Percentiles rank a stretch among this genome's conserved stretches.
phyloP scores from a whole-genome alignment of 2,329 filamentous ascomycete genomes.

The Monilinia vaccinii-corymbosi region DNA sequence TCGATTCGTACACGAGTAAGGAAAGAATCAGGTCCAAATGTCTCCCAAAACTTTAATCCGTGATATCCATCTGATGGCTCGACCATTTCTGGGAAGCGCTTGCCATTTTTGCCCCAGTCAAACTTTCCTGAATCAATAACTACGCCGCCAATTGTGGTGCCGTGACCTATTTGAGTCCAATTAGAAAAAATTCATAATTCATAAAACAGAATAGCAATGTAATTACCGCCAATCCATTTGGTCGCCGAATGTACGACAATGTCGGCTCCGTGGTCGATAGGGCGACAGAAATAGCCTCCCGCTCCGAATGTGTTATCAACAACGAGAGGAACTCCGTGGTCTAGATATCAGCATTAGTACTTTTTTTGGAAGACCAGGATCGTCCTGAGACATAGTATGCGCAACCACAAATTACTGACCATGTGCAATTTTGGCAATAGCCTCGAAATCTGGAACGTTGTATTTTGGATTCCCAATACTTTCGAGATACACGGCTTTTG shows the following conservation, averaged over 20 bases:
- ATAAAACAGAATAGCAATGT: background rate
- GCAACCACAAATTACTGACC: slow-evolving; percentile 20
- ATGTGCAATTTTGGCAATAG: slow-evolving; percentile 75
- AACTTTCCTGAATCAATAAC: slow-evolving; percentile 86
- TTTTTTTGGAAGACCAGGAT: background rate
- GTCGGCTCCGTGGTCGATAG: slow-evolving; percentile 83
- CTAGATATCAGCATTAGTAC: background rate
- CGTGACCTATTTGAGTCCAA: slow-evolving; percentile 50
- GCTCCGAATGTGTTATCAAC: slow-evolving; percentile 94
- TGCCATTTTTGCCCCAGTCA: slow-evolving; percentile 78
- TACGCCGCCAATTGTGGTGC: slow-evolving; percentile 80
- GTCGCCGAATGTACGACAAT: slow-evolving; percentile 91
- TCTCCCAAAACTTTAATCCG: slow-evolving; percentile 89
- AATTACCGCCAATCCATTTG: slow-evolving; percentile 71
- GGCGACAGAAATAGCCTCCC: slow-evolving; percentile 77
- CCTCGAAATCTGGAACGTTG: slow-evolving; percentile 89
- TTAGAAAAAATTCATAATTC: background rate
- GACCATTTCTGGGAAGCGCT: slow-evolving; percentile 88
- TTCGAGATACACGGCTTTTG: slow-evolving; percentile 86
- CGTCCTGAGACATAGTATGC: background rate
- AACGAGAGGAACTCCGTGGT: slow-evolving; percentile 45
- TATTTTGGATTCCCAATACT: slow-evolving; percentile 84
- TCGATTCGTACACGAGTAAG: slow-evolving; percentile 82
- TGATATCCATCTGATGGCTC: slow-evolving; percentile 86
- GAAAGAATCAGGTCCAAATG: slow-evolving; percentile 74